phyloP scores from a whole-genome alignment of 2,329 filamentous ascomycete species.

The Pseudophaeomoniella oleicola region DNA sequence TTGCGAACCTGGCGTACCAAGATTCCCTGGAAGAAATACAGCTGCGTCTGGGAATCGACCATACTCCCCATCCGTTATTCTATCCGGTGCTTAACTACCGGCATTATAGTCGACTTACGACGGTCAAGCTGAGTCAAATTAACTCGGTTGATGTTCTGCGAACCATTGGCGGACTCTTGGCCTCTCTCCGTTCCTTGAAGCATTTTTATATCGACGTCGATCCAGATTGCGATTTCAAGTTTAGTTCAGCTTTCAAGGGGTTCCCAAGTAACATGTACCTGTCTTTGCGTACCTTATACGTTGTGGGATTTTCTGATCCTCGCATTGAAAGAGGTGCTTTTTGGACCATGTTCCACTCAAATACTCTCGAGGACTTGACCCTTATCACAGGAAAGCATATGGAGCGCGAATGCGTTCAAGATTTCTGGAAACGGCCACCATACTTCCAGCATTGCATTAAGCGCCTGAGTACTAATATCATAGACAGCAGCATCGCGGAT shows the following conservation, averaged over 20 bases:
- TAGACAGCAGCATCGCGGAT: background rate
- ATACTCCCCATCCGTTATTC: background rate
- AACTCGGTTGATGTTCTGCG: background rate
- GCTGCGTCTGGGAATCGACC: background rate
- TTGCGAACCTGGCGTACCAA: background rate
- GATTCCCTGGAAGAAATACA: background rate
- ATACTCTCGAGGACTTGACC: background rate
- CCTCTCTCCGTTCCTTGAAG: background rate
- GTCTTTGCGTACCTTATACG: background rate
- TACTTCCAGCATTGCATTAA: background rate
- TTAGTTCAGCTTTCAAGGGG: background rate
- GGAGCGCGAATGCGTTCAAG: background rate
- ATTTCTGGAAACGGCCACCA: background rate
- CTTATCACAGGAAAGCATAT: background rate
- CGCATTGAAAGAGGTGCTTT: background rate
- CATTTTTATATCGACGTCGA: background rate
- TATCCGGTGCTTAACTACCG: background rate
- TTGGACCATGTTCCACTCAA: background rate
- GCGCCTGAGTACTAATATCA: background rate
- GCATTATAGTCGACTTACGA: background rate
- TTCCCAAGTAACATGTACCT: background rate
- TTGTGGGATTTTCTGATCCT: background rate
- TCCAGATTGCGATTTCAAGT: background rate
- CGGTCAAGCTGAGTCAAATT: background rate
- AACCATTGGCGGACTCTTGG: background rate